Percentiles rank a stretch among this genome's conserved stretches.
Evolutionary conservation across 371 early-diverging fungal species (phyloP).

Genomic region (Mortierella sp.): DNA sequence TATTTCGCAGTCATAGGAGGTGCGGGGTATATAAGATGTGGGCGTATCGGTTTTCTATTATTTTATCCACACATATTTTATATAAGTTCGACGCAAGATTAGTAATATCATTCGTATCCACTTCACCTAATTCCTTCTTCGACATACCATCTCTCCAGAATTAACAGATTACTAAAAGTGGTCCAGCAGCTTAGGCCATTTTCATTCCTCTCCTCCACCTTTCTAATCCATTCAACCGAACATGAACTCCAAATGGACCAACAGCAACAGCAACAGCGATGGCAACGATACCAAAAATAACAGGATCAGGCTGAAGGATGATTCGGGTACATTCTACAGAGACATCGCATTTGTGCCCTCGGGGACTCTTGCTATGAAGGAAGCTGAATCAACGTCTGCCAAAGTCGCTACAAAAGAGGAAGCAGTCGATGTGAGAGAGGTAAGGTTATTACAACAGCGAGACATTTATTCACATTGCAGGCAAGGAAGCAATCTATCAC

Average conservation of each 20-base stretch:
- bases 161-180: too few species aligned
- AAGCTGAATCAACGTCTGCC: background rate
- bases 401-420: constrained; percentile 13
- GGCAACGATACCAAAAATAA: background rate
- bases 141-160: too few species aligned
- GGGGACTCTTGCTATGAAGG: constrained; percentile 27
- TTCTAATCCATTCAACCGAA: background rate
- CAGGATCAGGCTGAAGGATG: constrained; percentile 22
- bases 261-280: background rate
- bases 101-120: too few species aligned
- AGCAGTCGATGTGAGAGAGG: constrained; percentile 29
- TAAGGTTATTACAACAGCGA: too few species aligned
- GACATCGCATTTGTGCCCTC: constrained; percentile 48
- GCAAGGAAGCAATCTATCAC: too few species aligned
- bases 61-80: too few species aligned
- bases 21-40: too few species aligned
- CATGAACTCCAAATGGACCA: background rate
- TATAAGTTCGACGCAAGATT: too few species aligned
- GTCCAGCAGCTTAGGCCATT: background rate
- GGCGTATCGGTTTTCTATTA: too few species aligned
- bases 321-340: constrained; percentile 35
- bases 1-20: too few species aligned
- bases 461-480: too few species aligned
- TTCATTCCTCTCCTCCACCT: background rate
- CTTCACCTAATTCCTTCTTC: too few species aligned